phyloP scores from a whole-genome alignment of 2,329 filamentous ascomycete species.

The Ophiostoma ulmi region DNA sequence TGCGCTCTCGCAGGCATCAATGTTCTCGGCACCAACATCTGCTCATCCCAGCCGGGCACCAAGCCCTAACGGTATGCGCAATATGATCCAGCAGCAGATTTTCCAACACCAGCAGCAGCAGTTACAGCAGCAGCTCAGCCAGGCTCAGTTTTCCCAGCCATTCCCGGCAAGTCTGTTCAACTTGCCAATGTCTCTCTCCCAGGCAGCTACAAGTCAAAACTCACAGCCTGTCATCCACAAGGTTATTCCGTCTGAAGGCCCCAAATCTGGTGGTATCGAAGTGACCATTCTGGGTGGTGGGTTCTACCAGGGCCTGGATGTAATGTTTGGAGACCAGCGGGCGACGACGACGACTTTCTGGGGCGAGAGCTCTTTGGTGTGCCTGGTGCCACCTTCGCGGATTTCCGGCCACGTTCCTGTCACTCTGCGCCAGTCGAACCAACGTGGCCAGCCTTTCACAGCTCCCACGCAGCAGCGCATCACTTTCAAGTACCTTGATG shows the following conservation, averaged over 20 bases:
- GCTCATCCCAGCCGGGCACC: constrained; percentile 71
- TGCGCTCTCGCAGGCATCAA: constrained; percentile 47
- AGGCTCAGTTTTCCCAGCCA: constrained; percentile 44
- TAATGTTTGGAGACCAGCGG: constrained; percentile 69
- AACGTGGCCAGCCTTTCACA: constrained; percentile 33
- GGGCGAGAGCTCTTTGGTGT: constrained; percentile 75
- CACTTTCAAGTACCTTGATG: constrained; percentile 69
- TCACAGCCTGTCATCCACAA: constrained; percentile 65
- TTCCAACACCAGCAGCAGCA: constrained; percentile 36
- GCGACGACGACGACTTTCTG: constrained; percentile 72
- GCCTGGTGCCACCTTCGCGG: constrained; percentile 66
- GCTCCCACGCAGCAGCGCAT: constrained; percentile 40
- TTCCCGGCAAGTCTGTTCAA: constrained; percentile 48
- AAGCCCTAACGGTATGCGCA: constrained; percentile 57
- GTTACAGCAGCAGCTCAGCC: constrained; percentile 29
- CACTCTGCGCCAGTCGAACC: constrained; percentile 54
- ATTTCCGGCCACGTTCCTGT: constrained; percentile 65
- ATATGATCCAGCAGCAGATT: constrained; percentile 39
- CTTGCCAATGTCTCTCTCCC: constrained; percentile 43
- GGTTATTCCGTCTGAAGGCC: constrained; percentile 76
- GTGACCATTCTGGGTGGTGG: constrained; percentile 77
- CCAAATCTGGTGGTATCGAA: constrained; percentile 77
- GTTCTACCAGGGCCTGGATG: constrained; percentile 71
- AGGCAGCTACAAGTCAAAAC: constrained; percentile 26
- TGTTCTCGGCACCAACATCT: constrained; percentile 69